Evolutionary conservation across 179 eudicot species (phyloP), one percentile per base, ranked within the genome.

Genomic region (Sideroxylon spinosum): DNA sequence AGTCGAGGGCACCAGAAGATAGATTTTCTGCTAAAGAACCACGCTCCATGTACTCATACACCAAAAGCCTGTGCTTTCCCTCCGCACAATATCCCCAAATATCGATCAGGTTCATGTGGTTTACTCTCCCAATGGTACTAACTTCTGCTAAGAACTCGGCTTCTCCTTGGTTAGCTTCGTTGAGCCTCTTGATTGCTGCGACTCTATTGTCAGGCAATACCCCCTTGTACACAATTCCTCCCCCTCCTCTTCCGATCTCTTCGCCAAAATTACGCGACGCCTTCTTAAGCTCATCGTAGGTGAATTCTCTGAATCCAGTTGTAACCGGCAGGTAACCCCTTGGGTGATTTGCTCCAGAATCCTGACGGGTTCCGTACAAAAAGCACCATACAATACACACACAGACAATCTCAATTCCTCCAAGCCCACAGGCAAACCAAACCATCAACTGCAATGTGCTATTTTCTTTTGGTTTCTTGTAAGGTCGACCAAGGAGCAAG

Each of bases 401-500:
- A 37, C 78, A 80, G 44, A 84, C 4, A 13, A 75, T 64, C 67
- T 84, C 78, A 7, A 81, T 16, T 22, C 28, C 81, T 46, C 84
- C 84, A 55, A 81, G 0, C 23, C 46, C 75, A 20, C 10, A 12
- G 2, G 71, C 65, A 13, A 57, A 74, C 76, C 67, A 78, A 16
- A 74, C 6, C 55, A 68, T 37, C 3, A 20, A 29, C 73, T 73
- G 52, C 32, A 73, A 9, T 2, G 49, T 37, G 20, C 59, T 55
- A 77, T 77, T 37, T 79, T 79, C 76, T 1, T 61, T 63, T 50
- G 48, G 73, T 55, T 74, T 83, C 46, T 25, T 59, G 32, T 84
- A 84, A 13, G 50, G 7, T 28, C 76, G 73, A 5, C 60, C 19
- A 3, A 77, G 19, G n/a, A 6, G 22, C 29, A 48, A 32, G 48